A percentile compares a stretch with the other conserved stretches of the same genome.
phyloP scores from a whole-genome alignment of 306 rosid genomes.

The Cicer bijugum region DNA sequence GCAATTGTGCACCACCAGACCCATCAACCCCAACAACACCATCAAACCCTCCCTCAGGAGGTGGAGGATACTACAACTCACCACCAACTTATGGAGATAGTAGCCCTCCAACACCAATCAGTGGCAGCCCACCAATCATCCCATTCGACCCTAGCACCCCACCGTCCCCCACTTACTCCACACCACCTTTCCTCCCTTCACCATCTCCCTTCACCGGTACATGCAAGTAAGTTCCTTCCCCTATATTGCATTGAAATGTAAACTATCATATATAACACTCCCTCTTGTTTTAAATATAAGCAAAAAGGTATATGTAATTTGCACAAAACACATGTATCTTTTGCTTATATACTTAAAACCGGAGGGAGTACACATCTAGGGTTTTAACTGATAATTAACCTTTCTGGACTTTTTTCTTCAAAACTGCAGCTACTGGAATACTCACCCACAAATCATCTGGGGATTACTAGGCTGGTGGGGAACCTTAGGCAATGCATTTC shows the following conservation, averaged over 20 bases:
- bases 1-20: conserved; percentile 42
- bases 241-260: conserved; percentile 20
- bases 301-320: too few relatives aligned
- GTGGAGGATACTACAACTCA: conserved; percentile 56
- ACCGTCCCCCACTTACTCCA: conserved; percentile 37
- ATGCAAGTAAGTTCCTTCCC: conserved; percentile 77
- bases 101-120: conserved; percentile 67
- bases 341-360: too few relatives aligned
- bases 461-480: conserved; percentile 97
- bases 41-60: conserved; percentile 57
- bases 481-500: conserved; percentile 71
- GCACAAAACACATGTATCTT: too few relatives aligned
- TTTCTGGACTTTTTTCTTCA: conserved; percentile 5
- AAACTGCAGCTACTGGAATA: conserved; percentile 80
- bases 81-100: conserved; percentile 52
- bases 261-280: conserved; percentile 21
- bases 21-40: conserved; percentile 50
- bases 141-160: conserved; percentile 64
- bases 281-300: too few relatives aligned
- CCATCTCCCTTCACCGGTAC: conserved; percentile 87
- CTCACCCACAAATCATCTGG: conserved; percentile 85
- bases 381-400: conserved; percentile 14
- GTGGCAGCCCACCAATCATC: conserved; percentile 57
- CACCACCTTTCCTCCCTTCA: conserved; percentile 72
- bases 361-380: not conserved